Evolutionary conservation across 2,329 filamentous ascomycete species (phyloP), one percentile per base, ranked within the genome.

Genomic region (Pyrenophora seminiperda): DNA sequence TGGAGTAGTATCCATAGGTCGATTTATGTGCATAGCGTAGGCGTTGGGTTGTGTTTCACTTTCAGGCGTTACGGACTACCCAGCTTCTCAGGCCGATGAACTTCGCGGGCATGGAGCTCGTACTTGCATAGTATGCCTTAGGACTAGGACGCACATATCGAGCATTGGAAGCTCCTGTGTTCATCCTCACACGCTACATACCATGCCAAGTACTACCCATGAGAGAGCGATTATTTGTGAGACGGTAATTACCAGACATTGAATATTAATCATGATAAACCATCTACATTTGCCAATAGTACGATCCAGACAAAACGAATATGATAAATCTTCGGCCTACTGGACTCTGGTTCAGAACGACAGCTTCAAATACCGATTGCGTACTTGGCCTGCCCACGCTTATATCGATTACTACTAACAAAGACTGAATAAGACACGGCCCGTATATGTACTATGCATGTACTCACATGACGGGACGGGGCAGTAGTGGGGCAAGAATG

Each of bases 1-100:
- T 49, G 20, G 56, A 63, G 30, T 67, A 48, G 60, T 47, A 53
- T 46, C 43, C 33, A 14, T 36, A 11, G 20, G 43, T 56, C 22
- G 22, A 48, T 56, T 47, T 43, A 29, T 41, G 45, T 50, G 65
- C 70, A 72, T 72, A 71, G 70, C 70, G 68, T 62, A 44, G 70
- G 70, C 67, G 70, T 71, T 68, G 32, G 32, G 48, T 41, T 14
- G 37, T 3, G 22, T 22, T 29, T 47, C 51, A 59, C 61, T 57
- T 56, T 47, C 30, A 38, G 52, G 58, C 49, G 51, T 54, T 52
- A 32, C 30, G 47, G 39, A 29, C 24, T 30, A 29, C 13, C 17
- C 13, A 33, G 39, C 11, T 7, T 43, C 37, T 27, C 32, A 15
- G 37, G 22, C 31, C 29, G 31, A 30, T 15, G 22, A 30, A 30